A percentile compares a stretch with the other conserved stretches of the same genome.
Conservation (phyloP, 768 basidiomycete species). For the Obba rivulosa region DNA sequence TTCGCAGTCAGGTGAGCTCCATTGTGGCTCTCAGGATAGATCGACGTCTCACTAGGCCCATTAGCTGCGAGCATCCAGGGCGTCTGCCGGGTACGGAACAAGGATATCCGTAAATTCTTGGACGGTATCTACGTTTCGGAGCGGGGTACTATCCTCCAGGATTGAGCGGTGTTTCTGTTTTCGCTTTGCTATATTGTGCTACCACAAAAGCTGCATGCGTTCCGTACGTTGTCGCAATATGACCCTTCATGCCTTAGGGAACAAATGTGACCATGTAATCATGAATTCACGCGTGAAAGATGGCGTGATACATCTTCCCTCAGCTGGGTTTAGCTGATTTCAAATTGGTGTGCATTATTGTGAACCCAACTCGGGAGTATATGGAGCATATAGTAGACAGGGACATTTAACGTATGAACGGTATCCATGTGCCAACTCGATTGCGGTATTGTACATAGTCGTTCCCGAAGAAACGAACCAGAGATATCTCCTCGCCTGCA, state of each 20-base stretch:
- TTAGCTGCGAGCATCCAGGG: constrained; percentile 97
- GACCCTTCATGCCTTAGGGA: constrained; percentile 15
- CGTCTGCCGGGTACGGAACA: constrained; percentile 95
- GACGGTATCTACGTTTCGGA: constrained; percentile 92
- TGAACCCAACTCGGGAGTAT: too few relatives aligned
- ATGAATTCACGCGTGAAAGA: too few relatives aligned
- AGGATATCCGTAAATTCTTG: constrained; percentile 99
- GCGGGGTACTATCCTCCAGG: constrained; percentile 56
- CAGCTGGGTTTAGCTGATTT: too few relatives aligned
- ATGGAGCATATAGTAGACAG: neutral
- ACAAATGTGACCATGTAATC: neutral
- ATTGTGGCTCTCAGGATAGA: neutral
- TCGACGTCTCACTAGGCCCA: constrained; percentile 2
- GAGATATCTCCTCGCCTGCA: constrained; percentile 73
- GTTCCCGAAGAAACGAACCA: constrained; percentile 86
- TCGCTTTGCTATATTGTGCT: constrained; percentile 15
- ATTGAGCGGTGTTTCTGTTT: constrained; percentile 22
- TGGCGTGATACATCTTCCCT: too few relatives aligned
- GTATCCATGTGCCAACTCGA: constrained; percentile 81
- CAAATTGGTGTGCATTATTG: too few relatives aligned
- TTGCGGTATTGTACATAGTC: constrained; percentile 75
- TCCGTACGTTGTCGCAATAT: constrained; percentile 25
- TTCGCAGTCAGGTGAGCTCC: constrained; percentile 79
- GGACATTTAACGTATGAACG: constrained; percentile 63
- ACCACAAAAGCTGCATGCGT: constrained; percentile 25